Evolutionary conservation across 805 yeast genomes (phyloP).

Genomic region (Metschnikowia cerradonensis): DNA sequence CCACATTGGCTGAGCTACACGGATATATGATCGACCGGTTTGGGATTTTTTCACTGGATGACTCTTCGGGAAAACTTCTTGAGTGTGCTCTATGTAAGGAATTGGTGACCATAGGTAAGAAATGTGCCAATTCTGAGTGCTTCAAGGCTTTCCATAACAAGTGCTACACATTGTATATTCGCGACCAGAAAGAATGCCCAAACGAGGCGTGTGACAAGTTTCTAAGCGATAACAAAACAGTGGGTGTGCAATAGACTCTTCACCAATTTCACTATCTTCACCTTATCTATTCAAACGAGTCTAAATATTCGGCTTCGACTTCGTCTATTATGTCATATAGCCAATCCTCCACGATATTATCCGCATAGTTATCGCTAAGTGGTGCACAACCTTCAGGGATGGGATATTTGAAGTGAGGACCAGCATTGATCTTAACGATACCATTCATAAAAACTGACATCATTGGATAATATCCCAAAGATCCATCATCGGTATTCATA

Average conservation of each 20-base stretch:
- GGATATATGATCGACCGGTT: constrained; percentile 41
- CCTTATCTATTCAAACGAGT: constrained; percentile 32
- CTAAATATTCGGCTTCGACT: constrained; percentile 58
- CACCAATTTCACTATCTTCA: background rate
- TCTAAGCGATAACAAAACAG: background rate
- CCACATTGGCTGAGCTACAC: constrained; percentile 47
- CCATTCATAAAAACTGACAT: constrained; percentile 81
- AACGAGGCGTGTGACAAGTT: constrained; percentile 6
- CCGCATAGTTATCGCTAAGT: constrained; percentile 58
- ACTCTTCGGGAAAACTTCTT: constrained; percentile 34
- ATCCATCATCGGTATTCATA: constrained; percentile 67
- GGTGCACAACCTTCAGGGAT: constrained; percentile 41
- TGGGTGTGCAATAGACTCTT: constrained; percentile 5
- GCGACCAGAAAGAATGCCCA: constrained; percentile 24
- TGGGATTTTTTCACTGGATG: constrained; percentile 24
- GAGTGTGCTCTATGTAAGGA: constrained; percentile 50
- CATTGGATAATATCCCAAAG: constrained; percentile 88
- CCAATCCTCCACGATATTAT: constrained; percentile 73
- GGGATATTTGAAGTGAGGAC: constrained; percentile 52
- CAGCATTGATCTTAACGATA: constrained; percentile 62
- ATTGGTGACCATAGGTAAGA: constrained; percentile 49
- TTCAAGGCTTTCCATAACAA: constrained; percentile 41
- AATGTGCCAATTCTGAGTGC: constrained; percentile 25
- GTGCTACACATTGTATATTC: constrained; percentile 42
- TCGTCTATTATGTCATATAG: constrained; percentile 85